Percentiles rank a stretch among this genome's conserved stretches.
phyloP scores from a whole-genome alignment of 1,284 basidiomycete genomes.

The Xerocomus minutiporus region DNA sequence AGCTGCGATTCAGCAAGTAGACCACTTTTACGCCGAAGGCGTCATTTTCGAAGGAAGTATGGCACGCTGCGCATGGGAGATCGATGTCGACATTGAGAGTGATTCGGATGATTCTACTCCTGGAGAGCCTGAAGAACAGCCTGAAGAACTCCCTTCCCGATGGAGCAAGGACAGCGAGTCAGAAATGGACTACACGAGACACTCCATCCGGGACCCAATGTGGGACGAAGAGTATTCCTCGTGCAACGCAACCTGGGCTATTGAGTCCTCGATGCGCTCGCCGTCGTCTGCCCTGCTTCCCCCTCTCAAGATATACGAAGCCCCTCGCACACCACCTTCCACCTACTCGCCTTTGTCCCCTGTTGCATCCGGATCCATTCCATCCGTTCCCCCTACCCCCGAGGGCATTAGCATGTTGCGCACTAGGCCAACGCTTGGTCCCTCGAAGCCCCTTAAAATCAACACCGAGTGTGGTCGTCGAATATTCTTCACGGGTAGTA shows the following conservation, averaged over 20 bases:
- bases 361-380: constrained; percentile 36
- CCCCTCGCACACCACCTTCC: constrained; percentile 33
- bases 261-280: constrained; percentile 38
- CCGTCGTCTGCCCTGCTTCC: constrained; percentile 30
- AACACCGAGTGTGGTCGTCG: constrained; percentile 53
- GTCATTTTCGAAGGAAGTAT: constrained; percentile 78
- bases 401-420: constrained; percentile 41
- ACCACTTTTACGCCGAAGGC: constrained; percentile 66
- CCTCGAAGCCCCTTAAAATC: constrained; percentile 50
- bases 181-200: constrained; percentile 57
- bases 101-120: constrained; percentile 48
- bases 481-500: constrained; percentile 50
- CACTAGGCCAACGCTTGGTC: constrained; percentile 32
- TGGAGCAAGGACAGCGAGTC: constrained; percentile 67
- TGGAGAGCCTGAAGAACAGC: constrained; percentile 30
- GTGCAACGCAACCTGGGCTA: constrained; percentile 41
- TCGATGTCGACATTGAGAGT: constrained; percentile 60
- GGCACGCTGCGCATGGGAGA: constrained; percentile 78
- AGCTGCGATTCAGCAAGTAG: constrained; percentile 61
- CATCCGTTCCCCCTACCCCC: constrained; percentile 50
- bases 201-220: constrained; percentile 36
- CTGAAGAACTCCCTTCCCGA: constrained; percentile 37
- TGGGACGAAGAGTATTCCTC: constrained; percentile 39
- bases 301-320: constrained; percentile 33
- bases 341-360: constrained; percentile 39